Conservation (phyloP, 805 yeast species). For the Yarrowia bubula region DNA sequence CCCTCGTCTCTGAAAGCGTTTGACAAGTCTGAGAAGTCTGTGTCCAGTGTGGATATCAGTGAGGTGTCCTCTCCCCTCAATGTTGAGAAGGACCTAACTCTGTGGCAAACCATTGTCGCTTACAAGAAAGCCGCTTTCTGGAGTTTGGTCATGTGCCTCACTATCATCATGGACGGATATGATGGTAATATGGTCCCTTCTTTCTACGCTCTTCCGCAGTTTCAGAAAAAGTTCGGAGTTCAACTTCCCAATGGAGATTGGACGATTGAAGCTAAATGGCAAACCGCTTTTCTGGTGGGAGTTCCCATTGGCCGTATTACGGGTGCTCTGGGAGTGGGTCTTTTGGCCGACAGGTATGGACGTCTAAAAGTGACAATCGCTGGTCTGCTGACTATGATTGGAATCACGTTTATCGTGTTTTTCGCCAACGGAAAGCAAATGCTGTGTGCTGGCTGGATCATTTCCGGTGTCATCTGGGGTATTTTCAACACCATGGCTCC, state of each 20-base stretch:
- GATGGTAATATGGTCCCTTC: conserved; percentile 45
- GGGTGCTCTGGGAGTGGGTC: conserved; percentile 49
- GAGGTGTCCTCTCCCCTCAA: not conserved
- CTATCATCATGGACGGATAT: conserved; percentile 52
- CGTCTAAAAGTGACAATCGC: conserved; percentile 42
- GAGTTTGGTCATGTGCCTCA: conserved; percentile 47
- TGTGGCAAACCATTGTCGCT: not conserved
- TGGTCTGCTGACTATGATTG: conserved; percentile 36
- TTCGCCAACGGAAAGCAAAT: conserved; percentile 46
- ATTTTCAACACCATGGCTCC: conserved; percentile 53
- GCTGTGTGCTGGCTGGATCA: conserved; percentile 43
- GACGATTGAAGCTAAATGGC: conserved; percentile 34
- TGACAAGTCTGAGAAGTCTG: too few relatives aligned
- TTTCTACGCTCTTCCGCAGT: conserved; percentile 48
- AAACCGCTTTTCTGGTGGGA: conserved; percentile 36
- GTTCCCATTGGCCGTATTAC: conserved; percentile 45
- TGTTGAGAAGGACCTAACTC: not conserved
- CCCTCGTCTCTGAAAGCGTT: too few relatives aligned
- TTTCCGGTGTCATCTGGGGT: conserved; percentile 53
- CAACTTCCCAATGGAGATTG: conserved; percentile 16
- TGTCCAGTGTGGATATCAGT: not conserved
- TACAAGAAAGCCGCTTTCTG: conserved; percentile 49
- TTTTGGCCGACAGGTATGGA: conserved; percentile 48
- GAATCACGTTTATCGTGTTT: conserved; percentile 34
- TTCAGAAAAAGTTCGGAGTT: conserved; percentile 44